A percentile compares a stretch with the other conserved stretches of the same genome.
Conservation (phyloP, 441 rosid genomes). For the Mallotus repandus region DNA sequence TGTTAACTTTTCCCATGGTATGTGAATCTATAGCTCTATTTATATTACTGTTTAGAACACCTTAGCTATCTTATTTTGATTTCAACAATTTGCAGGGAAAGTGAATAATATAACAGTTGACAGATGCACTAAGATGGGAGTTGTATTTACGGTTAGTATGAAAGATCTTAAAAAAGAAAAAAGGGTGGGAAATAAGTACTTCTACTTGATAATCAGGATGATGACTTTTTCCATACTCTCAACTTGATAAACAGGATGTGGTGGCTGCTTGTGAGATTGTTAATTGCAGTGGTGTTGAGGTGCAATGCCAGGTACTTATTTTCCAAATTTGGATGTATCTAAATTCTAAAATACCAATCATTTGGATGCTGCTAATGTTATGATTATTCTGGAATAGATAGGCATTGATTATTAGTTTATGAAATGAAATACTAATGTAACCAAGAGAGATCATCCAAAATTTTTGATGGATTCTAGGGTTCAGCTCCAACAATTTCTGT, state of each 20-base stretch:
- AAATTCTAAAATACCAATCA: not conserved
- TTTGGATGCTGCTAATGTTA: not conserved
- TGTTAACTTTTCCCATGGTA: not conserved
- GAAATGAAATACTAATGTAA: not conserved
- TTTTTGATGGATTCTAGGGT: conserved; percentile 53
- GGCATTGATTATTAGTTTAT: conserved; percentile 7
- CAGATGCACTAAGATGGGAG: conserved; percentile 92
- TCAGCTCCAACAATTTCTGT: conserved; percentile 93
- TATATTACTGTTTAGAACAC: conserved; percentile 10
- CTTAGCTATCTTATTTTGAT: conserved; percentile 8
- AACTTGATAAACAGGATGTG: conserved; percentile 62
- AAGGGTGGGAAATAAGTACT: not conserved
- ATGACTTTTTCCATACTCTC: conserved; percentile 19
- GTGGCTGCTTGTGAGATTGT: conserved; percentile 98
- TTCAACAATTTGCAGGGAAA: conserved; percentile 63
- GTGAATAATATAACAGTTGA: conserved; percentile 95
- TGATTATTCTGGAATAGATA: conserved; percentile 3
- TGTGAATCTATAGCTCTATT: not conserved
- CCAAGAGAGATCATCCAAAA: conserved; percentile 7
- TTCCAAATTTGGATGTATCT: not conserved
- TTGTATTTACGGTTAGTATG: conserved; percentile 75
- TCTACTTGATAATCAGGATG: not conserved
- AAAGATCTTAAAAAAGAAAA: not conserved
- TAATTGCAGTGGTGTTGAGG: conserved; percentile 87
- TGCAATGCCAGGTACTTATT: conserved; percentile 85